Percentiles rank a stretch among this genome's conserved stretches.
Conservation (phyloP, 140 eudicot species). For the Anethum foeniculum region DNA sequence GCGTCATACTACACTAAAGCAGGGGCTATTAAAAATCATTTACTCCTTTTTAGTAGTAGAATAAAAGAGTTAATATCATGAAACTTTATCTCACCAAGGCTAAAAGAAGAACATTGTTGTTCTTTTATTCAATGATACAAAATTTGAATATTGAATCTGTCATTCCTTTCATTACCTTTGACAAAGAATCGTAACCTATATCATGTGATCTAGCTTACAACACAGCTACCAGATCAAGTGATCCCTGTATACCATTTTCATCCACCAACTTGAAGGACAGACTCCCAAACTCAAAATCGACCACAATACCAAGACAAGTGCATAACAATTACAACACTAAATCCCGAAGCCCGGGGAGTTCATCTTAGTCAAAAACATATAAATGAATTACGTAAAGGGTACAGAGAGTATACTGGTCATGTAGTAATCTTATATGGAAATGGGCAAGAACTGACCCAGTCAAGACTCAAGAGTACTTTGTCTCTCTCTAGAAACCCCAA, state of each 20-base stretch:
- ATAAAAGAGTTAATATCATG: not conserved
- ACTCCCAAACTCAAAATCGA: not conserved
- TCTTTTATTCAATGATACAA: not conserved
- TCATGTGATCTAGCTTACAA: not conserved
- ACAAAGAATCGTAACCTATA: not conserved
- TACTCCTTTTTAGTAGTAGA: not conserved
- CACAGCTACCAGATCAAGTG: not conserved
- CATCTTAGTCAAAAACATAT: not conserved
- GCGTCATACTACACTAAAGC: not conserved
- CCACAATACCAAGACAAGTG: not conserved
- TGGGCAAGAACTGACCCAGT: not conserved
- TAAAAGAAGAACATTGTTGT: not conserved
- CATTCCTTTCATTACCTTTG: not conserved
- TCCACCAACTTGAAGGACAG: not conserved
- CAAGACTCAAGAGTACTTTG: not conserved
- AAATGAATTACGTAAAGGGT: too few relatives aligned
- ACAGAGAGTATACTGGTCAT: too few relatives aligned
- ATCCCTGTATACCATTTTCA: not conserved
- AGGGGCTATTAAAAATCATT: not conserved
- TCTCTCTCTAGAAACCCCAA: not conserved
- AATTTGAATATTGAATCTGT: not conserved
- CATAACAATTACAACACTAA: not conserved
- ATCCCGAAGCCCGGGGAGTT: not conserved
- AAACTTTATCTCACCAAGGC: not conserved
- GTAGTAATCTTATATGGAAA: not conserved